Base-by-base conservation (phyloP, 352 stramenopile genomes). In the Pythium oligandrum region DNA sequence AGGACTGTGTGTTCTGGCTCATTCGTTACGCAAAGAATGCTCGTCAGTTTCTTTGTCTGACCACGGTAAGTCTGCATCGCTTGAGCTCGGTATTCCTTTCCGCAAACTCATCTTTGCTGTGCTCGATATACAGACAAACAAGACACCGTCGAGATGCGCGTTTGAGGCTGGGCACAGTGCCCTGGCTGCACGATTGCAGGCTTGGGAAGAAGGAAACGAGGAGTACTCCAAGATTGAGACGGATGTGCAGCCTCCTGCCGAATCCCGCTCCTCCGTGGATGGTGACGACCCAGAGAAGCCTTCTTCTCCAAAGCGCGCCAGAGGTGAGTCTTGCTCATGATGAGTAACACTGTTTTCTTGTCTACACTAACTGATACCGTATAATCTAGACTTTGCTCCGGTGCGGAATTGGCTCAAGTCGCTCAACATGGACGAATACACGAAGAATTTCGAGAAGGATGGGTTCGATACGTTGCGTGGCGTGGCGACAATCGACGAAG, bases 381-480 rank as follows among this genome's bases (percentile, higher is more conserved):
- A 44, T 8, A 12, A 7, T 39, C 31, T 49, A 92, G 83, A 92
- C 63, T 88, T 92, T 44, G 75, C 89, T 44, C 83, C 81, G 10
- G 79, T 94, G 42, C 68, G 78, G 53, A 86, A 87, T 55, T 95
- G 84, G 84, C 75, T 94, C 43, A 92, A 88, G 68, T 76, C 73
- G 35, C 73, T 94, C 54, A 88, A 94, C 56, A 90, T 94, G 78
- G 84, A 91, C 55, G 80, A 92, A 66, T 93, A 95, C 63, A 86
- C 79, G 34, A 70, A 86, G 51, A 88, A 86, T 68, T 95, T 95
- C 61, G 83, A 95, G 54, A 86, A 88, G 50, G 84, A 95, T 62
- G 84, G 84, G 12, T 95, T 95, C 56, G 84, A 95, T 64, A 93
- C 82, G 42, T 60, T 95, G 8, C 79, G 83, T 45, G 83, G 82